These are phyloP conservation scores for Helotiales sp. DNA, from an alignment of 2,329 filamentous ascomycete genomes.

Conservation along the genomic window DNA sequence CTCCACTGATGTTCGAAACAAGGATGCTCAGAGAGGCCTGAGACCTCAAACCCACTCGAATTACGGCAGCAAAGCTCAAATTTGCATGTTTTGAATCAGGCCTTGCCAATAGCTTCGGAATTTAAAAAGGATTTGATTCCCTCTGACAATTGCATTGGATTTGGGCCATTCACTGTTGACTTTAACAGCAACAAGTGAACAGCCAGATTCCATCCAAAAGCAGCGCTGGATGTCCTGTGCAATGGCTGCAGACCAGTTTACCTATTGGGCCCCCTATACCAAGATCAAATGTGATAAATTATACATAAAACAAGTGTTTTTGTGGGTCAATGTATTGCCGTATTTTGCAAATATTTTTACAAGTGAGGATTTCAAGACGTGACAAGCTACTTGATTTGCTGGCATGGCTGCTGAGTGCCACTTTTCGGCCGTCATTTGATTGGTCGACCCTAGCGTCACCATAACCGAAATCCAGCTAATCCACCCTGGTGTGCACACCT, in stretches of 20 bases:
- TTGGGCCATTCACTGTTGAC: too few relatives aligned
- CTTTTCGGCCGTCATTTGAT: neutral
- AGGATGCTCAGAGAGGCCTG: neutral
- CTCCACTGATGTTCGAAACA: neutral
- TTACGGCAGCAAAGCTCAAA: neutral
- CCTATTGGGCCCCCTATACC: too few relatives aligned
- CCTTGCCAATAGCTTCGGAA: neutral
- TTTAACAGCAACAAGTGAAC: too few relatives aligned
- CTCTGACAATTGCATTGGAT: neutral
- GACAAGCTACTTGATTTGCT: neutral
- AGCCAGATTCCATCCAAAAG: too few relatives aligned
- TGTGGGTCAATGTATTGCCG: conserved; percentile 4
- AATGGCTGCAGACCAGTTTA: too few relatives aligned
- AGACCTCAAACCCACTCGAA: neutral
- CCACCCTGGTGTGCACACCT: neutral
- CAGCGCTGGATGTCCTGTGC: too few relatives aligned
- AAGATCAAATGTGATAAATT: neutral
- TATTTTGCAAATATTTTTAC: neutral
- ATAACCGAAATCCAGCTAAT: conserved; percentile 15
- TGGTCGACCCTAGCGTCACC: neutral
- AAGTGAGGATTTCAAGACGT: neutral
- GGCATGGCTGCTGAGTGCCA: neutral
- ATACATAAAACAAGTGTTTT: neutral
- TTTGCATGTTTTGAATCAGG: neutral
- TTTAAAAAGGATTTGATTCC: too few relatives aligned